Base-by-base conservation (phyloP, 495 filamentous ascomycete species). In the Penicillium silybi region DNA sequence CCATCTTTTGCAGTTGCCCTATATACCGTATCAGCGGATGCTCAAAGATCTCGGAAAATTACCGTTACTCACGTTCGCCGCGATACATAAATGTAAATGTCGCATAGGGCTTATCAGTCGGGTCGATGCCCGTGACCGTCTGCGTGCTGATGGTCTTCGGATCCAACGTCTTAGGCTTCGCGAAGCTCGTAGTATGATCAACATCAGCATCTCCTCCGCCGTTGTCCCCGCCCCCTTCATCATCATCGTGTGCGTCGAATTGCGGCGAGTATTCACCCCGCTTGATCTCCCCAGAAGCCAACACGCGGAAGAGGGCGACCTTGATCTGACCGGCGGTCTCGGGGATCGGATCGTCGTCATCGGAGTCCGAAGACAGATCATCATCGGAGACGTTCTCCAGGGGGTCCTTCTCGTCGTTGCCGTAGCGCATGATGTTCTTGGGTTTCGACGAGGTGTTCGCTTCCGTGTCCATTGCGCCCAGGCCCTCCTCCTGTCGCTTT, bases 281-380 rank as follows among this genome's bases (percentile, higher is more conserved):
- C 70, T 96, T 95, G 61, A 99, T 93, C 64, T 97, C 95, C 9
- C 93, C 93, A 3, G 92, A 96, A 7, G 95, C 95, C 46, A 97
- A 75, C 2, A 99, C 93, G 11, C 93, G 84, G 68, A 96, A 97
- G 67, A 99, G 80, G 29, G 95, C 92, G 22, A 99, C 89, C 70
- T 97, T 97, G 72, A 99, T 99, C 72, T 99, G 93, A 15, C 93
- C 93, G 2, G 93, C 87, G 10, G 93, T 90, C 74, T 97, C 93
- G 6, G 92, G 91, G 20, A 87, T 83, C 34, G 90, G 91, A 60
- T 96, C 93, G 61, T 95, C 87, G 40, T 66, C 63, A 44, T 91
- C 87, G 1, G 88, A 90, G 50, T 90, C 87, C 1, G 86, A 87
- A 16, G 84, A 83, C 44, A 82, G 75, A 44, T 84, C 70, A 23